Percentiles rank a stretch among this genome's conserved stretches.
phyloP scores from a whole-genome alignment of 176 grass and related monocot genomes.

The Areca catechu region DNA sequence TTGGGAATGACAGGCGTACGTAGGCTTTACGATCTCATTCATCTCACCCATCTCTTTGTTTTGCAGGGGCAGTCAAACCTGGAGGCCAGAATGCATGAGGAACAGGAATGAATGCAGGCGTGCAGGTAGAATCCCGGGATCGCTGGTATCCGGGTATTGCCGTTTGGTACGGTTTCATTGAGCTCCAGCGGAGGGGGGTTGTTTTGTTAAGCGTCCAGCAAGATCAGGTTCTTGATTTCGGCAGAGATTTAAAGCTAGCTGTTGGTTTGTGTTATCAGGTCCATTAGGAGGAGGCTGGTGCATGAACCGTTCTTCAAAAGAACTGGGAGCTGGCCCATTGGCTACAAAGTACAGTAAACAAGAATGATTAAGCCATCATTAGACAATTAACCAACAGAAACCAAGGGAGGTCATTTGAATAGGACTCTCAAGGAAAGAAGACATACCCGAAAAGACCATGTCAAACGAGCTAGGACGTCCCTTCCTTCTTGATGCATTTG shows the following conservation, averaged over 20 bases:
- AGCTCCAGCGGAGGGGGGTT: slow-evolving; percentile 20
- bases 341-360: slow-evolving; percentile 29
- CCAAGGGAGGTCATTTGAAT: too few relatives aligned
- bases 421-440: not conserved
- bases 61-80: slow-evolving; percentile 12
- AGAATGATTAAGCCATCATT: slow-evolving; percentile 5
- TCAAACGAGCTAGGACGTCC: slow-evolving; percentile 85
- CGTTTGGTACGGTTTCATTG: slow-evolving; percentile 18
- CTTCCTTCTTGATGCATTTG: slow-evolving; percentile 71
- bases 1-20: slow-evolving; percentile 44
- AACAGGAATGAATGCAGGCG: slow-evolving; percentile 32
- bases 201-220: slow-evolving; percentile 6
- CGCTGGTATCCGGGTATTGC: not conserved
- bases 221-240: slow-evolving; percentile 34
- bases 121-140: slow-evolving; percentile 41
- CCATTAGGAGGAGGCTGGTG: slow-evolving; percentile 22
- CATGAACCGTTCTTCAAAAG: slow-evolving; percentile 23
- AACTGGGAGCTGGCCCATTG: slow-evolving; percentile 28
- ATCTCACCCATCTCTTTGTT: slow-evolving; percentile 19
- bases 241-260: slow-evolving; percentile 21
- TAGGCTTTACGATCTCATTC: slow-evolving; percentile 61
- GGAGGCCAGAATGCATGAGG: slow-evolving; percentile 38
- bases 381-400: not conserved
- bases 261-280: slow-evolving; percentile 26
- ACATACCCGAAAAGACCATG: slow-evolving; percentile 62